These are phyloP conservation scores for Oryza nivara DNA, from an alignment of 176 grass and related monocot species.

Conservation along the genomic window DNA sequence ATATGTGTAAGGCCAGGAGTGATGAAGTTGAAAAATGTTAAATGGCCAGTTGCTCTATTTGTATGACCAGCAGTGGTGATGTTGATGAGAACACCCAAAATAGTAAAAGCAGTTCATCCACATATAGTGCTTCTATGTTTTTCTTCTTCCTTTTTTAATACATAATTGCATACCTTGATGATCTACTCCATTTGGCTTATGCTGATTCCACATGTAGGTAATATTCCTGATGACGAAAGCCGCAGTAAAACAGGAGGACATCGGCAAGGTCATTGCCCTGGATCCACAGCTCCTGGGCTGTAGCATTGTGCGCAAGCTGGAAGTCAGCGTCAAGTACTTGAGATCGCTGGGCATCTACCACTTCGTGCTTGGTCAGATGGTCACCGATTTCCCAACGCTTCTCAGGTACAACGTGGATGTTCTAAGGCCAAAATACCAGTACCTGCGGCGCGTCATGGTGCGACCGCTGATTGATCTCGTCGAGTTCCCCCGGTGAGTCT, in stretches of 20 bases:
- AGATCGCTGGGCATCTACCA: conserved; percentile 85
- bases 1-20: no score
- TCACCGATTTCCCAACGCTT: conserved; percentile 84
- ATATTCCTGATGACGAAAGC: conserved; percentile 86
- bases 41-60: no score
- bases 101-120: neutral
- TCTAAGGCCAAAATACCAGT: conserved; percentile 82
- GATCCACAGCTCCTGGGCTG: conserved; percentile 93
- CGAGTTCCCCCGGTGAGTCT: conserved; percentile 79
- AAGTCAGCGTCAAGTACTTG: conserved; percentile 85
- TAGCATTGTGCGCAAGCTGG: conserved; percentile 83
- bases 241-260: conserved; percentile 74
- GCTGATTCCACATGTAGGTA: conserved; percentile 45
- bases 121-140: neutral
- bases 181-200: conserved; percentile 34
- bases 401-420: conserved; percentile 82
- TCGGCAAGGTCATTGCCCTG: conserved; percentile 87
- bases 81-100: no score
- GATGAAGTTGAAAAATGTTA: no score
- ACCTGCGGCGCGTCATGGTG: conserved; percentile 93
- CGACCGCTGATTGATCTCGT: conserved; percentile 83
- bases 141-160: neutral
- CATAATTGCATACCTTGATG: neutral
- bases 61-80: no score
- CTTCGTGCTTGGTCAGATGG: conserved; percentile 70